Evolutionary conservation across 2,329 filamentous ascomycete genomes (phyloP), one percentile per base, ranked within the genome.

Genomic region (Xylariaceae sp.): DNA sequence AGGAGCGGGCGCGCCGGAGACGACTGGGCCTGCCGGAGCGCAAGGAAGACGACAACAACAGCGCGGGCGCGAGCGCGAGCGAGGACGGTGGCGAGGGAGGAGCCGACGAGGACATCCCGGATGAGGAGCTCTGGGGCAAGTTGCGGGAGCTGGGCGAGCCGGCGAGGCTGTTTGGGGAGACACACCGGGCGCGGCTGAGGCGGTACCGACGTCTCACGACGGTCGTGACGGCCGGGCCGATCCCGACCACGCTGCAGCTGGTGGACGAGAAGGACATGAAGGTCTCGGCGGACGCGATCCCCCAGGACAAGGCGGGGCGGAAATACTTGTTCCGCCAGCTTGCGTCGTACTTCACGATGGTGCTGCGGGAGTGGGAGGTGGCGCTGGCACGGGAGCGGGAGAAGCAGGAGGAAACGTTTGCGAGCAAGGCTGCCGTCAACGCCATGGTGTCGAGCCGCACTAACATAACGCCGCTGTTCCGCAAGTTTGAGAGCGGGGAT

Each of bases 271-370:
- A 86, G 69, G 87, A 96, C 62, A 96, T 97, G 91, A 93, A 92
- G 72, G 85, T 97, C 1, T 77, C 80, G 13, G 78, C 77, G 36
- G 75, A 90, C 8, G 82, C 83, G 1, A 79, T 76, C 1, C 73
- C 81, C 1, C 78, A 81, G 64, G 88, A 92, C 62, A 76, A 76
- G 16, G 83, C 86, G 33, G 88, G 78, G 0, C 83, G 85, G 39
- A 76, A 81, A 37, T 92, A 88, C 72, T 77, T 99, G 33, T 93
- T 88, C 75, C 82, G 93, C 9, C 93, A 99, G 72, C 80, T 99
- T 50, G 90, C 89, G 16, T 94, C 90, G 42, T 99, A 97, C 77
- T 97, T 99, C 76, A 95, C 90, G 47, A 91, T 99, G 85, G 85
- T 99, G n/a, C 77, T 99, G 53, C 83, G 81, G 37, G 93, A 95